A percentile compares a stretch with the other conserved stretches of the same genome.
Evolutionary conservation across 2,329 filamentous ascomycete genomes (phyloP).

Genomic region (Metarhizium sp.): DNA sequence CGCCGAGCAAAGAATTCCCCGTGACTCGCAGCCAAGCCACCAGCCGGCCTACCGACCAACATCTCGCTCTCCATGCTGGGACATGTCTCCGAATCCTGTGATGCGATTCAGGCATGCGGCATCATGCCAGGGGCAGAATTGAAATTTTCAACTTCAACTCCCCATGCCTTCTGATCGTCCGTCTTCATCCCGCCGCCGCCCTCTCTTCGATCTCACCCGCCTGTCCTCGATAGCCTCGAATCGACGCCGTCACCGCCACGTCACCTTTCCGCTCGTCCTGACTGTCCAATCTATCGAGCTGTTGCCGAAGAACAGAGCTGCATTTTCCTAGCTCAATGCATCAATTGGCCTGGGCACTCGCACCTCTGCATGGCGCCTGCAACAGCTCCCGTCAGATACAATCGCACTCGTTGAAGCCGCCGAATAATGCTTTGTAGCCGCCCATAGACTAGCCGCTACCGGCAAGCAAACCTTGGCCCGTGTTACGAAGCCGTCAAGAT

Average conservation of each 20-base stretch:
- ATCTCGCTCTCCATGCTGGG: background rate
- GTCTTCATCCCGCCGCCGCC: no score
- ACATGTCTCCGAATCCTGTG: background rate
- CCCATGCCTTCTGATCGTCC: background rate
- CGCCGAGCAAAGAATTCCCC: background rate
- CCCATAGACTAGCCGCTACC: background rate
- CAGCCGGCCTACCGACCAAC: background rate
- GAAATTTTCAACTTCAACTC: background rate
- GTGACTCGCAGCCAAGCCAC: background rate
- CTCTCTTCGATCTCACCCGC: no score
- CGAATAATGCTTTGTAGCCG: conserved; percentile 2
- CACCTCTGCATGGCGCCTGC: background rate
- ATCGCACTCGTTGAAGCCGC: background rate
- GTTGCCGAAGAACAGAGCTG: no score
- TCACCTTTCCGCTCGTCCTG: no score
- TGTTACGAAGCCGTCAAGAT: conserved; percentile 33
- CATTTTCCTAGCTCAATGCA: no score
- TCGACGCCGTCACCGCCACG: no score
- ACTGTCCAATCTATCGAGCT: background rate
- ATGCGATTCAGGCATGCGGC: background rate
- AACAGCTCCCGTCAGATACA: background rate
- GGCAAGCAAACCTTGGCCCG: background rate
- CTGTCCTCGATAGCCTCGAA: no score
- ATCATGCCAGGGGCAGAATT: background rate
- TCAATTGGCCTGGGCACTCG: no score